Conservation (phyloP, 2,329 filamentous ascomycete species). For the Esteya vermicola region DNA sequence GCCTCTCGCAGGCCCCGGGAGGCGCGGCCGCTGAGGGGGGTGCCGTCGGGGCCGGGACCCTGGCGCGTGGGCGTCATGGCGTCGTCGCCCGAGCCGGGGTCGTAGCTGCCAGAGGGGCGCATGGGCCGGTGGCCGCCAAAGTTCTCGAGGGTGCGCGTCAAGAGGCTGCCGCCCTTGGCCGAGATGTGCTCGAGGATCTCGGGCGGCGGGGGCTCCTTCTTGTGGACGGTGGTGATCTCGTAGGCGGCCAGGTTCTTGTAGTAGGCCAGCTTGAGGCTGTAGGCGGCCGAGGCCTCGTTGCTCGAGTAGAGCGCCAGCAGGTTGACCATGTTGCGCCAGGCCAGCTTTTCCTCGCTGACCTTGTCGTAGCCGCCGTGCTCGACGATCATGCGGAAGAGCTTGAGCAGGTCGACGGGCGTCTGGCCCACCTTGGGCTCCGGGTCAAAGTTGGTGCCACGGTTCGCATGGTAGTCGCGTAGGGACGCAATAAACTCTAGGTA, state of each 20-base stretch:
- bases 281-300: constrained; percentile 72
- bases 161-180: constrained; percentile 68
- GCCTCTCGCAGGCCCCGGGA: constrained; percentile 61
- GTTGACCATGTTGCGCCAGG: constrained; percentile 67
- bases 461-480: constrained; percentile 58
- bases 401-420: constrained; percentile 61
- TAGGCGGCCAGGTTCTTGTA: constrained; percentile 82
- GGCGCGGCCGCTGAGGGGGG: constrained; percentile 38
- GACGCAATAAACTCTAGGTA: constrained; percentile 68
- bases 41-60: constrained; percentile 30
- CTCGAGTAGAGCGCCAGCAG: constrained; percentile 61
- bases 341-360: constrained; percentile 68
- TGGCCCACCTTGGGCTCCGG: constrained; percentile 68
- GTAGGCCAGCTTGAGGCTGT: constrained; percentile 74
- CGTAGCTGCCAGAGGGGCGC: constrained; percentile 26
- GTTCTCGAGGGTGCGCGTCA: constrained; percentile 67
- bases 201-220: constrained; percentile 70
- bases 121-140: constrained; percentile 25
- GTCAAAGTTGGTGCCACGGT: constrained; percentile 67
- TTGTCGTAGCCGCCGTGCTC: constrained; percentile 75
- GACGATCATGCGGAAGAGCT: constrained; percentile 65
- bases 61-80: constrained; percentile 41
- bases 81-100: constrained; percentile 37
- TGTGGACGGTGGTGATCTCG: constrained; percentile 66
- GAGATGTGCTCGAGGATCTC: constrained; percentile 81